Evolutionary conservation across 192 early-diverging fungal species (phyloP).

Genomic region (Linnemannia hyalina): DNA sequence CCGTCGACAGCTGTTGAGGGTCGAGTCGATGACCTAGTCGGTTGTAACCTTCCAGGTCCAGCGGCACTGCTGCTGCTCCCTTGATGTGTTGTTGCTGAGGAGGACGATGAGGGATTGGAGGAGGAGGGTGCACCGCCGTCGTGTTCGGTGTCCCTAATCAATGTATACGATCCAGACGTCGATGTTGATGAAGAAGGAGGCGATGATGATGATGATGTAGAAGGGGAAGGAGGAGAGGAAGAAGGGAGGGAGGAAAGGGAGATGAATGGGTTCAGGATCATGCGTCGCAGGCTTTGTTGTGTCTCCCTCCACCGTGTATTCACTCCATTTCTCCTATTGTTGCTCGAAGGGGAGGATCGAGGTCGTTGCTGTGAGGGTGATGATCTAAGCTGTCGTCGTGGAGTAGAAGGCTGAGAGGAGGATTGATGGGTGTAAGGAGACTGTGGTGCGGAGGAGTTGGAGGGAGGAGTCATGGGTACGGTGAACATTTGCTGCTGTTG

Average conservation of each 20-base stretch:
- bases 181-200: neutral
- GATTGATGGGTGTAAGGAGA: neutral
- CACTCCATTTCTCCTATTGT: neutral
- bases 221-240: neutral
- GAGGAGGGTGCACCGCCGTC: neutral
- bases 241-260: neutral
- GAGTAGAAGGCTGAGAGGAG: neutral
- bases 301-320: slow-evolving; percentile 4
- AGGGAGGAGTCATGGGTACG: neutral
- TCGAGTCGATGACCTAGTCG: slow-evolving; percentile 27
- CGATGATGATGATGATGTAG: neutral
- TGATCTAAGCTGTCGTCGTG: neutral
- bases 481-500: neutral
- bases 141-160: neutral
- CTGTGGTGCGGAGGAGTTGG: neutral
- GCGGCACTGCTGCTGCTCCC: neutral
- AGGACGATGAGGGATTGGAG: slow-evolving; percentile 2
- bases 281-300: slow-evolving; percentile 4
- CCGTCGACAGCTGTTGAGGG: slow-evolving; percentile 61
- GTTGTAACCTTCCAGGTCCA: neutral
- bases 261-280: neutral
- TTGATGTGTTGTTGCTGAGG: neutral
- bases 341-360: neutral
- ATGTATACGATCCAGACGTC: neutral
- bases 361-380: neutral